These are phyloP conservation scores for Shiraia bambusicola DNA, from an alignment of 2,329 filamentous ascomycete species.

Conservation along the genomic window DNA sequence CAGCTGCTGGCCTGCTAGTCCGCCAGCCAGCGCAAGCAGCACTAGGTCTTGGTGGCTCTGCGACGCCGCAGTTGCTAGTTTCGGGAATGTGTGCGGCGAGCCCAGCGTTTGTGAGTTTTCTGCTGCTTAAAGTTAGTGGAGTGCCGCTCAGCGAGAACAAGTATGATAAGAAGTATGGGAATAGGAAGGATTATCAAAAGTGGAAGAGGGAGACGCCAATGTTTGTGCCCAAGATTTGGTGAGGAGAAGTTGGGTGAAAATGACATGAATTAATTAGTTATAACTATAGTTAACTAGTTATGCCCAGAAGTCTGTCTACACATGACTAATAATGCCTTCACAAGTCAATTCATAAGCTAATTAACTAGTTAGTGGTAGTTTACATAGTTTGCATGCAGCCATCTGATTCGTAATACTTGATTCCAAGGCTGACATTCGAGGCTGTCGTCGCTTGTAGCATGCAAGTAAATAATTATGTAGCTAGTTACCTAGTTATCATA, in stretches of 20 bases:
- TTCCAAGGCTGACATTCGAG: no score
- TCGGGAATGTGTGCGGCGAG: conserved; percentile 58
- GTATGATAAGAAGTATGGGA: conserved; percentile 65
- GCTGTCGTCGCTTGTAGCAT: no score
- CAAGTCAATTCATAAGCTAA: no score
- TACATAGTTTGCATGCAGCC: no score
- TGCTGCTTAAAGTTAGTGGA: conserved; percentile 64
- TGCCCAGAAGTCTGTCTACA: no score
- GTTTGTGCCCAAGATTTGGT: conserved; percentile 62
- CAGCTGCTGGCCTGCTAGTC: conserved; percentile 59
- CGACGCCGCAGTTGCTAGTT: conserved; percentile 48
- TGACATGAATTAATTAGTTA: not conserved
- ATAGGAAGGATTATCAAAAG: conserved; percentile 64
- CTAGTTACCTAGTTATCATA: no score
- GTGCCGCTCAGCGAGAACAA: conserved; percentile 68
- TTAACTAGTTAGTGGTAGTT: no score
- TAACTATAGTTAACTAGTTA: no score
- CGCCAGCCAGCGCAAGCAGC: conserved; percentile 57
- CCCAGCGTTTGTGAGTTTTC: conserved; percentile 64
- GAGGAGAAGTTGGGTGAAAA: not conserved
- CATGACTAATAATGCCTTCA: no score
- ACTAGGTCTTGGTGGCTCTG: conserved; percentile 54
- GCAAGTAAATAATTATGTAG: not conserved
- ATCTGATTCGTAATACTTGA: no score
- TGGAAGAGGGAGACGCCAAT: conserved; percentile 69